Percentiles rank a stretch among this genome's conserved stretches.
phyloP scores from a whole-genome alignment of 768 basidiomycete genomes.

The Rhodosporidiobolus sp. region DNA sequence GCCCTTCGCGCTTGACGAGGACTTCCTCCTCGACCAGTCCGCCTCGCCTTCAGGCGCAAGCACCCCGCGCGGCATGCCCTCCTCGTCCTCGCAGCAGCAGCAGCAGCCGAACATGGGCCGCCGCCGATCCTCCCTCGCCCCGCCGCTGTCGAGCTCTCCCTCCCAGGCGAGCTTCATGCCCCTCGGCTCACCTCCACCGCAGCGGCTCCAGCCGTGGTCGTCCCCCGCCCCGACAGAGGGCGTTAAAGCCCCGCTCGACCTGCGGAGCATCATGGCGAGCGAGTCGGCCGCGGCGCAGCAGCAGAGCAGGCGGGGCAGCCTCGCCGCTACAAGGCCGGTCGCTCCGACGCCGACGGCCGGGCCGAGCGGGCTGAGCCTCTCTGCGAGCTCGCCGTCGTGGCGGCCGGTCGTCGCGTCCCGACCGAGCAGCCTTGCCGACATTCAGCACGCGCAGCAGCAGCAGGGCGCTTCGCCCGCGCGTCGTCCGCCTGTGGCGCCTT shows the following conservation, averaged over 20 bases:
- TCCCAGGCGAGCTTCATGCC: conserved; percentile 31
- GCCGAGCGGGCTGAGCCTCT: neutral
- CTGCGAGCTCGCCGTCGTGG: conserved; percentile 9
- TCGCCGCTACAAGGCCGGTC: neutral
- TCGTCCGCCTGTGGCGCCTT: conserved; percentile 6
- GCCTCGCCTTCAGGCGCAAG: neutral
- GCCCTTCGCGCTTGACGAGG: conserved; percentile 39
- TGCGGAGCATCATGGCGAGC: conserved; percentile 36
- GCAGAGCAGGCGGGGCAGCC: neutral
- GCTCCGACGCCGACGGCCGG: neutral
- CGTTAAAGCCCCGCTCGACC: conserved; percentile 20
- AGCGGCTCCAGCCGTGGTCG: conserved; percentile 36
- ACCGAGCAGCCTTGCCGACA: conserved; percentile 18
- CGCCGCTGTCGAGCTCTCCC: conserved; percentile 9
- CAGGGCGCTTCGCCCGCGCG: conserved; percentile 10
- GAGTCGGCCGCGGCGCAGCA: conserved; percentile 6
- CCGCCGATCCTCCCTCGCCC: conserved; percentile 5
- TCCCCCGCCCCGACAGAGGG: conserved; percentile 5
- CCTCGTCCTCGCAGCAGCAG: neutral
- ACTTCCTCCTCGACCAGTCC: conserved; percentile 34
- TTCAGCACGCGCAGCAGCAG: conserved; percentile 19
- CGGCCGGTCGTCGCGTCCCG: conserved; percentile 15
- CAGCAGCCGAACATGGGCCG: neutral
- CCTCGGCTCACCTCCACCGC: conserved; percentile 35
- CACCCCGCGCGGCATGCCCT: neutral